Base-by-base conservation (phyloP, 2,329 filamentous ascomycete genomes). In the Pezicula neosporulosa region DNA sequence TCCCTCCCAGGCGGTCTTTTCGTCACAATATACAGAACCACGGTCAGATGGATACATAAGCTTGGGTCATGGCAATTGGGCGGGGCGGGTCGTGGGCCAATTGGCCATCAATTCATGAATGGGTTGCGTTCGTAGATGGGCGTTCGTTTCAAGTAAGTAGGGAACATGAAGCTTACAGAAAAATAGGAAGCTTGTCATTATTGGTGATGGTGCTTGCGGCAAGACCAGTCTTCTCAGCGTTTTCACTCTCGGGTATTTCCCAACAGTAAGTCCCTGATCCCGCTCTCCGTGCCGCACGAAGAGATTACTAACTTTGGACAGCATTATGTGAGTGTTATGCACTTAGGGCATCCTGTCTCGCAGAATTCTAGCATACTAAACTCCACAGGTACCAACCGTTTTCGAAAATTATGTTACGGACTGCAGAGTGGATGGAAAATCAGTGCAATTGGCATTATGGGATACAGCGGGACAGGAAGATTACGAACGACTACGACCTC, bases 391-490 rank as follows among this genome's bases (percentile, higher is more conserved):
- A 47, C 94, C 94, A 1, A 99, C 94, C 44, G 94, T 99, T 36
- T 99, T 99, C 72, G 94, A 99, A 69, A 99, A 99, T 75, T 99
- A 99, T 67, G 94, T 99, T 59, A 99, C 94, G 62, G 94, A 99
- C 74, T 99, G 94, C 73, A 83, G 93, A 74, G 94, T 99, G 54
- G 94, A 99, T 69, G 94, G 94, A 66, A 96, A 96, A 70, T 96
- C 90, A n/a, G 94, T 99, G 37, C 94, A 99, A 75, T 80, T 99
- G 57, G 94, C 94, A 47, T 77, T 99, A 63, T 99, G 94, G 94
- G 94, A 99, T 84, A 99, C 94, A n/a, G 94, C 94, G 47, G 94
- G 94, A 54, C 94, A 99, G 72, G 94, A 99, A 80, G 94, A 99
- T 69, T 99, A 99, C 70, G 94, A 99, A 72, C 82, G 94, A 68